phyloP scores from a whole-genome alignment of 1,139 yeast species.

The Pneumocystis oryctolagi region DNA sequence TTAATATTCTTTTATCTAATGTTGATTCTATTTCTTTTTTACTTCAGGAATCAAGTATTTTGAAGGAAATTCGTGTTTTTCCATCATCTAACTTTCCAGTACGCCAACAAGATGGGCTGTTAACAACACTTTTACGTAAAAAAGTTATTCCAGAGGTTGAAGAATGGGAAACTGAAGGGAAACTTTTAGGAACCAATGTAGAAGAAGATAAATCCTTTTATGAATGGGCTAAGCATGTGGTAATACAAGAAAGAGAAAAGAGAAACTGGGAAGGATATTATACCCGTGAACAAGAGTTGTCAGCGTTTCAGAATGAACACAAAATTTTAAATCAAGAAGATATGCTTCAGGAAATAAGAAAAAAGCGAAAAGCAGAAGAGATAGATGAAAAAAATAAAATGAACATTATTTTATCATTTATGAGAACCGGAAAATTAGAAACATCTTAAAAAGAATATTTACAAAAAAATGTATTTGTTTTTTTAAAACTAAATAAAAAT shows the following conservation, averaged over 20 bases:
- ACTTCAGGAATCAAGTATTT: not conserved
- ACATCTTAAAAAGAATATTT: not conserved
- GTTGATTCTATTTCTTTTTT: not conserved
- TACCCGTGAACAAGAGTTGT: not conserved
- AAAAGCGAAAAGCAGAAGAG: not conserved
- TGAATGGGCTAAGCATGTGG: not conserved
- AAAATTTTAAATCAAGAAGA: not conserved
- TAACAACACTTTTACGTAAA: constrained; percentile 70
- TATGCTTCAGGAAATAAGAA: not conserved
- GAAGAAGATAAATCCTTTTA: not conserved
- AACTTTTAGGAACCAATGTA: not conserved
- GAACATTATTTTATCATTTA: not conserved
- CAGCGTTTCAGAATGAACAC: not conserved
- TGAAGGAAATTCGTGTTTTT: constrained; percentile 23
- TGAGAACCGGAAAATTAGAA: not conserved
- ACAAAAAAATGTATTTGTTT: not conserved
- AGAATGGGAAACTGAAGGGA: constrained; percentile 38
- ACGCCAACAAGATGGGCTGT: constrained; percentile 61
- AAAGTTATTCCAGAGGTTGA: constrained; percentile 81
- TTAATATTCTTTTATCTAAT: not conserved
- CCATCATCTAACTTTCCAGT: constrained; percentile 77
- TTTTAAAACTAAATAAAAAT: not conserved
- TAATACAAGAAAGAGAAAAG: not conserved
- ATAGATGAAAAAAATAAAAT: not conserved
- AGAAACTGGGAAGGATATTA: not conserved